Evolutionary conservation across 352 stramenopile species (phyloP).

Genomic region (Pythium biforme): DNA sequence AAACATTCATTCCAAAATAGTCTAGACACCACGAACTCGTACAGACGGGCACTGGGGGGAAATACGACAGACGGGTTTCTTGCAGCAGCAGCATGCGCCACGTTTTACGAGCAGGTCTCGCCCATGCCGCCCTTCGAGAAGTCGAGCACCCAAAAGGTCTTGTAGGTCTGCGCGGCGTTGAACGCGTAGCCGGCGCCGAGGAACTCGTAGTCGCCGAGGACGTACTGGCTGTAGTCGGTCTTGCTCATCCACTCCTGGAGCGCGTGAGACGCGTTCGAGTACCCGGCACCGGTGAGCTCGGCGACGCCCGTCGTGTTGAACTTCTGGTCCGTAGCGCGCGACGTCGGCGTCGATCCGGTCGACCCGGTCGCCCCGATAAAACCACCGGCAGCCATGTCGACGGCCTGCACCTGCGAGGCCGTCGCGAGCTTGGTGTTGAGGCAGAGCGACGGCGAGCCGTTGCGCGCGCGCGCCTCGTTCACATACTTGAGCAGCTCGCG

Average conservation of each 20-base stretch:
- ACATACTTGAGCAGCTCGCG: conserved; percentile 19
- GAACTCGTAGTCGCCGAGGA: conserved; percentile 35
- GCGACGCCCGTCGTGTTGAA: conserved; percentile 36
- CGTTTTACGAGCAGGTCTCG: conserved; percentile 17
- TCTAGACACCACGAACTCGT: too few relatives aligned
- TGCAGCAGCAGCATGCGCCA: too few relatives aligned
- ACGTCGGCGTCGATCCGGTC: conserved; percentile 23
- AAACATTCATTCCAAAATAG: too few relatives aligned
- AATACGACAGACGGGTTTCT: too few relatives aligned
- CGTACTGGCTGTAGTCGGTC: conserved; percentile 14
- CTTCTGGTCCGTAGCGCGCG: conserved; percentile 21
- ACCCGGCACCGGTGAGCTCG: conserved; percentile 33
- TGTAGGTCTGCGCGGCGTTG: conserved; percentile 28
- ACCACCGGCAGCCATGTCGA: conserved; percentile 26
- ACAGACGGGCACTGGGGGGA: too few relatives aligned
- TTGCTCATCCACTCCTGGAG: conserved; percentile 28
- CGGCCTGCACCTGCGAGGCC: conserved; percentile 26
- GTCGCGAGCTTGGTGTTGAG: conserved; percentile 31
- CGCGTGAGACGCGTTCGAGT: conserved; percentile 18
- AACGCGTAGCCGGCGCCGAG: conserved; percentile 30
- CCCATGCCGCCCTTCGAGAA: conserved; percentile 17
- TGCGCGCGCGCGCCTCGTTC: conserved; percentile 11
- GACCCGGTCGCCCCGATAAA: conserved; percentile 21
- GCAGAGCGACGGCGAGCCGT: conserved; percentile 13
- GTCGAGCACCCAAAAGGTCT: conserved; percentile 33